phyloP scores from a whole-genome alignment of 2,329 filamentous ascomycete species.

The Trichophyton simii region DNA sequence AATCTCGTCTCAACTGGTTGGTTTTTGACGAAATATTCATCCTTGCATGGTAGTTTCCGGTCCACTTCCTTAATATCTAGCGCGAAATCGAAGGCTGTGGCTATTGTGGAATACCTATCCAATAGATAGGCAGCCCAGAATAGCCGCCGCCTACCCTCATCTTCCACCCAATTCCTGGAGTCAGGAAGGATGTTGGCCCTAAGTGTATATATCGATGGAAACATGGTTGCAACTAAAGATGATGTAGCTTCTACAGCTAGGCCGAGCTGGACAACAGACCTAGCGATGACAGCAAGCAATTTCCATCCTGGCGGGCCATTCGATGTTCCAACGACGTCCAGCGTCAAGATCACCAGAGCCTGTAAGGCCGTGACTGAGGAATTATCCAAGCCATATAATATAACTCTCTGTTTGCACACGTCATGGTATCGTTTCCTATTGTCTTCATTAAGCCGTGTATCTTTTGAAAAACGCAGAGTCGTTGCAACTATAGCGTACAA shows the following conservation, averaged over 20 bases:
- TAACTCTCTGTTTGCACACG: slow-evolving; percentile 70
- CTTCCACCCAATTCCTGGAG: slow-evolving; percentile 73
- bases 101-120: slow-evolving; percentile 79
- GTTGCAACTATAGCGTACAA: slow-evolving; percentile 83
- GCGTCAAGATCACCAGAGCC: slow-evolving; percentile 71
- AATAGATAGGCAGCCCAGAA: slow-evolving; percentile 94
- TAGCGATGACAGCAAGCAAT: slow-evolving; percentile 73
- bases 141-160: slow-evolving; percentile 68
- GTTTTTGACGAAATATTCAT: slow-evolving; percentile 75
- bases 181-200: slow-evolving; percentile 76
- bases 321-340: slow-evolving; percentile 73
- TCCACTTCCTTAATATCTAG: slow-evolving; percentile 84
- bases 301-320: slow-evolving; percentile 92
- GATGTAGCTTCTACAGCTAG: slow-evolving; percentile 73
- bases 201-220: slow-evolving; percentile 78
- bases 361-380: slow-evolving; percentile 80
- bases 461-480: slow-evolving; percentile 70
- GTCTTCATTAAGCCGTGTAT: slow-evolving; percentile 59
- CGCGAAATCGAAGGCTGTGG: slow-evolving; percentile 84
- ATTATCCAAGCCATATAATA: slow-evolving; percentile 79
- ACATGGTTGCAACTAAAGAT: slow-evolving; percentile 62
- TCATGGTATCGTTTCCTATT: slow-evolving; percentile 64
- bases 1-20: slow-evolving; percentile 72
- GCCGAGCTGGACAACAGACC: slow-evolving; percentile 78
- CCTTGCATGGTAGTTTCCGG: slow-evolving; percentile 70